Evolutionary conservation across 805 yeast species (phyloP).

Genomic region (Schizosaccharomyces octosporus): DNA sequence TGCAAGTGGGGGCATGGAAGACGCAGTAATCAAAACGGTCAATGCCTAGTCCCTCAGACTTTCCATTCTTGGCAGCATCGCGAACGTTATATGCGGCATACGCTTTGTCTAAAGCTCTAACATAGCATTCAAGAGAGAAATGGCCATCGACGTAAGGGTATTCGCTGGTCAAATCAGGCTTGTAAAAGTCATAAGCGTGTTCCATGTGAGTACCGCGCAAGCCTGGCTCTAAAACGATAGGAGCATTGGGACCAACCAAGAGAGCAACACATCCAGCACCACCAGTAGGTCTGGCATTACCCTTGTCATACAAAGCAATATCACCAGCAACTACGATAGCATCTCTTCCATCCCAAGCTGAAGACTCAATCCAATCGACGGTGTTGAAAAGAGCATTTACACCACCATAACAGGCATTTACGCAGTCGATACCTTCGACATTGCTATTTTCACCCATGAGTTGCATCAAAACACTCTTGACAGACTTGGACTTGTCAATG

Average conservation of each 20-base stretch:
- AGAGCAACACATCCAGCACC: constrained; percentile 95
- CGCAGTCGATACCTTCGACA: constrained; percentile 83
- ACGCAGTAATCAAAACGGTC: constrained; percentile 72
- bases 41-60: constrained; percentile 25
- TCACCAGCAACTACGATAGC: constrained; percentile 95
- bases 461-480: constrained; percentile 87
- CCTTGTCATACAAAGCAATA: constrained; percentile 89
- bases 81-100: constrained; percentile 51
- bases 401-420: constrained; percentile 97
- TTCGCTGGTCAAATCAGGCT: constrained; percentile 89
- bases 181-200: constrained; percentile 88
- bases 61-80: constrained; percentile 25
- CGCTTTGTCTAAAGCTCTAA: constrained; percentile 72
- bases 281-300: constrained; percentile 98
- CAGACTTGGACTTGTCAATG: constrained; percentile 88
- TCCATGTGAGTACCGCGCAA: constrained; percentile 84
- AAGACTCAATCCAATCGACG: constrained; percentile 84
- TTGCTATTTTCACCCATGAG: constrained; percentile 71
- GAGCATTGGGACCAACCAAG: constrained; percentile 92
- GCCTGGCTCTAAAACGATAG: constrained; percentile 59
- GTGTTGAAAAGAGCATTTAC: constrained; percentile 85
- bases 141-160: constrained; percentile 96
- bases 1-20: constrained; percentile 96
- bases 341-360: constrained; percentile 94
- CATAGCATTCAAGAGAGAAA: constrained; percentile 79